Evolutionary conservation across 495 filamentous ascomycete genomes (phyloP).

Genomic region (Podospora comata): DNA sequence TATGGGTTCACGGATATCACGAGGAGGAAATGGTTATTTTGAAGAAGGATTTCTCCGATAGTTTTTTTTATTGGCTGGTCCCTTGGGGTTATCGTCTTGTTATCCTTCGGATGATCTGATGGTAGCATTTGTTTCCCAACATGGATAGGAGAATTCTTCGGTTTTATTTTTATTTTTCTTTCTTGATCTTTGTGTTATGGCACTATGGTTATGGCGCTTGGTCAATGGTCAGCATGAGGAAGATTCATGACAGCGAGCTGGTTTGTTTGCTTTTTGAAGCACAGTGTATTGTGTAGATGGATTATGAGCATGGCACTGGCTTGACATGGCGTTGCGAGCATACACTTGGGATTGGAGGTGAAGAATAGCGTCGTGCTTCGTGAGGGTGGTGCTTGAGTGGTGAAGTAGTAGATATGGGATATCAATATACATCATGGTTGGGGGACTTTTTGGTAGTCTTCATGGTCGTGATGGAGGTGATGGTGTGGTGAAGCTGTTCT

Average conservation of each 20-base stretch:
- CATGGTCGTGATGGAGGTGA: neutral
- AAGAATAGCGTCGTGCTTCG: neutral
- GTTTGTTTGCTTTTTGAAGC: neutral
- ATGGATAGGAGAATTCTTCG: neutral
- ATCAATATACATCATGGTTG: neutral
- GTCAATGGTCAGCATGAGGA: neutral
- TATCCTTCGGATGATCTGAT: neutral
- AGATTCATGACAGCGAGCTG: neutral
- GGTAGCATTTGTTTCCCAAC: neutral
- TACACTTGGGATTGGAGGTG: neutral
- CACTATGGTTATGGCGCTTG: neutral
- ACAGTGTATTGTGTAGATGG: neutral
- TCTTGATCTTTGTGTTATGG: neutral
- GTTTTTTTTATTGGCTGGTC: neutral
- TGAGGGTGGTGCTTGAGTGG: neutral
- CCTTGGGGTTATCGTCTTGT: neutral
- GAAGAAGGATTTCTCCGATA: neutral
- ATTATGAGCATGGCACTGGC: neutral
- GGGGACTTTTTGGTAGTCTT: neutral
- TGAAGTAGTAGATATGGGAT: neutral
- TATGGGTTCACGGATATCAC: neutral
- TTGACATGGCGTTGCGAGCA: neutral
- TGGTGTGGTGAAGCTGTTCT: neutral
- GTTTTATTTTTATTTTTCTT: neutral
- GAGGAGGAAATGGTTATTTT: neutral